Percentiles rank a stretch among this genome's conserved stretches.
Conservation (phyloP, 805 yeast genomes). For the Schwanniomyces vanrijiae region DNA sequence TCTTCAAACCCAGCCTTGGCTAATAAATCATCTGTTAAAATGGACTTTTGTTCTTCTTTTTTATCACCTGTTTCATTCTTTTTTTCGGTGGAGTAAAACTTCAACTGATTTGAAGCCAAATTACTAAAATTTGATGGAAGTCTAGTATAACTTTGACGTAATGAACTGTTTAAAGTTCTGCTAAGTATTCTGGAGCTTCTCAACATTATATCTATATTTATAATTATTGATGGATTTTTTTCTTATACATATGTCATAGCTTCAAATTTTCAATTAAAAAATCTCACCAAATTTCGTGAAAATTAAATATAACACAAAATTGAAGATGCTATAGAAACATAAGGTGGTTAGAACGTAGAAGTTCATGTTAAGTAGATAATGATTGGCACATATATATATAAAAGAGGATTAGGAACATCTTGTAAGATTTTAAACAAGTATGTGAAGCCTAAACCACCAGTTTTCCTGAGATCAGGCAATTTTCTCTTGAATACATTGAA, state of each 20-base stretch:
- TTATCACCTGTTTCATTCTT: conserved; percentile 4
- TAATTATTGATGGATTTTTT: neutral
- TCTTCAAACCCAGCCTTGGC: conserved; percentile 82
- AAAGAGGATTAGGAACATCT: neutral
- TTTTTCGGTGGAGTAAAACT: conserved; percentile 6
- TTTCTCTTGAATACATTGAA: conserved; percentile 18
- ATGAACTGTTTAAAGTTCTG: conserved; percentile 4
- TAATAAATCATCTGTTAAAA: conserved; percentile 78
- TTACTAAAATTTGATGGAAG: neutral
- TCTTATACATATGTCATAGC: neutral
- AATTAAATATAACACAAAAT: neutral
- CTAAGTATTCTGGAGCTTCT: conserved; percentile 5
- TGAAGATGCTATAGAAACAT: neutral
- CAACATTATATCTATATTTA: conserved; percentile 4
- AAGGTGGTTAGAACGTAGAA: neutral
- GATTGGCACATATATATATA: no score
- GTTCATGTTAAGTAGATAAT: neutral
- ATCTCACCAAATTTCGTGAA: neutral
- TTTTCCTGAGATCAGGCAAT: conserved; percentile 8
- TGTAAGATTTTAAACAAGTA: neutral
- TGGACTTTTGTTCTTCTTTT: conserved; percentile 40
- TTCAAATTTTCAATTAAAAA: neutral
- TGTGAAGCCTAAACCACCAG: conserved; percentile 2
- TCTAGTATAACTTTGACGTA: neutral
- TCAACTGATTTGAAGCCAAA: conserved; percentile 1